Base-by-base conservation (phyloP, 495 filamentous ascomycete species). In the Lasiosphaeria hispida region DNA sequence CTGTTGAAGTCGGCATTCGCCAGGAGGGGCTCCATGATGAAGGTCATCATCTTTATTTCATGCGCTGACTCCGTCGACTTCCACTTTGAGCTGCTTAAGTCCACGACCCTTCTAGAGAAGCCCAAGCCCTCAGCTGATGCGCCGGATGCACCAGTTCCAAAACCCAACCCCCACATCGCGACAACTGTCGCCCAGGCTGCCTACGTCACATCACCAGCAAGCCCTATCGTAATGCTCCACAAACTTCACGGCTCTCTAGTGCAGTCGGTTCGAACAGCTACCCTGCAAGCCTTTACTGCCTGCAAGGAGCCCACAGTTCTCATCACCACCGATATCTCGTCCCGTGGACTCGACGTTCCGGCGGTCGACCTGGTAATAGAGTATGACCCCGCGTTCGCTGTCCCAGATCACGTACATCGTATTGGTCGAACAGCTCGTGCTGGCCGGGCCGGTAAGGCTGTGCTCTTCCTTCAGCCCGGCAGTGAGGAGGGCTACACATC, bases 21-120 rank as follows among this genome's bases (percentile, higher is more conserved):
- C 57, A 82, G 92, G 11, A 87, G 87, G 71, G 91, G 91, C 0
- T 89, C 90, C 2, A 85, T 94, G 17, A 95, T 93, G 85, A 96
- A 97, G 71, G 87, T 88, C 4, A 96, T 97, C 59, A 83, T 97
- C 49, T 98, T 98, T 72, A 89, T 98, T 39, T 95, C 92, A 1
- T 97, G 95, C 64, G 92, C 94, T 13, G 95, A 98, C 65, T 93
- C 89, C 9, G 94, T 97, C 45, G 91, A 98, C 67, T 98, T 96
- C 69, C 92, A 96, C 67, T 97, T 91, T 64, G 87, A 95, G 48
- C 72, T 96, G n/a, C 86, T 98, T 60, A 85, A 75, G n/a, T 66
- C 84, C 33, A 75, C 82, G 10, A 49, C 66, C 6, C 18, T 59
- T 7, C 35, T 34, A 2, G 66, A 70, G 23, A 30, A 30, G 36